Evolutionary conservation across 768 basidiomycete genomes (phyloP).

Genomic region (Clitopilus passeckerianus): DNA sequence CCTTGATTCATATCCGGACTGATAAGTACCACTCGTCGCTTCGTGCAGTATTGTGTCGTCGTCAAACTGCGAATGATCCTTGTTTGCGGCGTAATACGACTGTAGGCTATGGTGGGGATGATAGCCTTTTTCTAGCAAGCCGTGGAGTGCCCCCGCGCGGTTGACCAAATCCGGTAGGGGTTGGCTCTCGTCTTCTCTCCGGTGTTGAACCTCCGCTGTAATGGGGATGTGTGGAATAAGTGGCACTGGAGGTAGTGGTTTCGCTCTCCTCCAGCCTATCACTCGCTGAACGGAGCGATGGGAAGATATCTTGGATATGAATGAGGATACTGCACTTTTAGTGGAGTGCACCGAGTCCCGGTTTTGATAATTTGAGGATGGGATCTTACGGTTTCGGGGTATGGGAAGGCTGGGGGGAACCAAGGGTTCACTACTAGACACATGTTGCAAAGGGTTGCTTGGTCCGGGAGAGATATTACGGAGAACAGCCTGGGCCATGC

Average conservation of each 20-base stretch:
- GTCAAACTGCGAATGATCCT: slow-evolving; percentile 15
- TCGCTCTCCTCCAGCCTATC: slow-evolving; percentile 37
- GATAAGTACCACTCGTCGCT: not conserved
- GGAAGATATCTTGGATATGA: slow-evolving; percentile 45
- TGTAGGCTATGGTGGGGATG: slow-evolving; percentile 43
- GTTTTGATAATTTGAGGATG: slow-evolving; percentile 11
- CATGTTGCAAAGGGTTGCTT: not conserved
- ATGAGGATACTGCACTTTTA: slow-evolving; percentile 43
- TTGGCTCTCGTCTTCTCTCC: slow-evolving; percentile 38
- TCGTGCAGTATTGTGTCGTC: slow-evolving; percentile 4
- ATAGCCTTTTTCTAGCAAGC: slow-evolving; percentile 49
- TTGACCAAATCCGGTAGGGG: slow-evolving; percentile 49
- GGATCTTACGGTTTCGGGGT: slow-evolving; percentile 8
- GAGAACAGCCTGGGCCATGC: not conserved
- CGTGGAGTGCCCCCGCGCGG: slow-evolving; percentile 42
- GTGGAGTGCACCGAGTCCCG: slow-evolving; percentile 41
- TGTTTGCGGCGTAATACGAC: slow-evolving; percentile 17
- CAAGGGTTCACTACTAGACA: not conserved
- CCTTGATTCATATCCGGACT: not conserved
- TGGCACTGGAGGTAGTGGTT: slow-evolving; percentile 60
- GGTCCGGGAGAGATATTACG: not conserved
- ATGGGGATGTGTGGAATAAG: slow-evolving; percentile 41
- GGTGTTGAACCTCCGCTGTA: slow-evolving; percentile 33
- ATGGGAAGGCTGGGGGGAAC: slow-evolving; percentile 4
- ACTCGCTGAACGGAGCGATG: slow-evolving; percentile 30